phyloP scores from a whole-genome alignment of 2,329 filamentous ascomycete species.

The Trichoderma sp. region DNA sequence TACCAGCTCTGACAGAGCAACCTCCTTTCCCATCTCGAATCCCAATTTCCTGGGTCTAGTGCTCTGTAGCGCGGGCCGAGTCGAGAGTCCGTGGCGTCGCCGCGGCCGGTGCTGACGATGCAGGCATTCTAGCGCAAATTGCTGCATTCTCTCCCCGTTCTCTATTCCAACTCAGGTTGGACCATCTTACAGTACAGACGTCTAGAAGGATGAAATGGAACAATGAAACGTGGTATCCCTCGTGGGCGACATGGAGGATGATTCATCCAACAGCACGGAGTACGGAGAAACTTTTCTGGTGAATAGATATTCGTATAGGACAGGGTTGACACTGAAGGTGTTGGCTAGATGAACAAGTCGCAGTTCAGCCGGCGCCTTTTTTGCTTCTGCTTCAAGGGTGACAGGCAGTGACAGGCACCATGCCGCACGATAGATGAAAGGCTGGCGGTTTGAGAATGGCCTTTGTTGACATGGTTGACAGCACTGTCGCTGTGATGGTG shows the following conservation, averaged over 20 bases:
- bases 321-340: background rate
- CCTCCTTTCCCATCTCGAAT: background rate
- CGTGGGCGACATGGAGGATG: background rate
- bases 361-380: background rate
- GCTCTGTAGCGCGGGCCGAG: constrained; percentile 8
- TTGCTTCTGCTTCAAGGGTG: background rate
- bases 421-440: background rate
- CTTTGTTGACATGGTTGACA: background rate
- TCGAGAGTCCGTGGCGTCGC: background rate
- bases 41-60: background rate
- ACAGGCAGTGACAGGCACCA: background rate
- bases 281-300: background rate
- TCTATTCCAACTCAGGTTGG: background rate
- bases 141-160: background rate
- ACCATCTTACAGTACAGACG: background rate
- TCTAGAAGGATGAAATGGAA: constrained; percentile 7
- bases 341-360: background rate
- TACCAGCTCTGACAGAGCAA: background rate
- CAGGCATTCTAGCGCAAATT: constrained; percentile 4
- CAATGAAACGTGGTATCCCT: constrained; percentile 13
- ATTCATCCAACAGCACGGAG: background rate
- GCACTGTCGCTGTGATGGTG: background rate
- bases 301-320: background rate
- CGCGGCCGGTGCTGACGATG: constrained; percentile 15
- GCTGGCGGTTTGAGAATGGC: background rate